Base-by-base conservation (phyloP, 2,329 filamentous ascomycete genomes). In the Sphaerulina musiva region DNA sequence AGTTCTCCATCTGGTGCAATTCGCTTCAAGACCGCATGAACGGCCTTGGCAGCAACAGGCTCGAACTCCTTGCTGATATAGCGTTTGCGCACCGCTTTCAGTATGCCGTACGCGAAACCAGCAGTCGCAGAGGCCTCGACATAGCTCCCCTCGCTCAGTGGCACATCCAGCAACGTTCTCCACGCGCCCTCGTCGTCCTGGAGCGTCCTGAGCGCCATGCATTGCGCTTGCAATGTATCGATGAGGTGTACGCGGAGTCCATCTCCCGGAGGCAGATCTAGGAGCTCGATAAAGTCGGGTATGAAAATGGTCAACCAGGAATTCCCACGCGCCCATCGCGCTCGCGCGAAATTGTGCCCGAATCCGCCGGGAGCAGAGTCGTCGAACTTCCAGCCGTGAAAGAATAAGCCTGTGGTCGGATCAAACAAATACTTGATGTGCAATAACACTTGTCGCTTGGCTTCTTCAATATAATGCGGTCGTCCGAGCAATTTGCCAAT, bases 251-350 rank as follows among this genome's bases (percentile, higher is more conserved):
- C 64, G 9, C 82, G 77, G 26, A 89, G 74, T 0, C 84, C 79
- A 61, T 89, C 85, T 2, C 69, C 70, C 2, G 74, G 68, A 2
- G 77, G 71, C 26, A 89, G 72, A 39, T 84, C 79, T 39, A 91
- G 72, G 48, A 92, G 68, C 67, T 91, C 87, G 53, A 92, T 77
- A 61, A 91, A 86, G 64, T 92, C 87, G 0, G 87, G 87, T 50
- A 91, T 87, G n/a, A 82, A 87, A 56, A 92, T 91, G 0, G 87
- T 91, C 45, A 92, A 67, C 87, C 87, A 92, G 57, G 77, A 79
- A 66, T 88, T 88, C 14, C 79, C 79, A n/a, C 79, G 69, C 10
- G 78, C 79, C 79, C 79, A 81, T 36, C 77, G 69, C 7, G 78
- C 79, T 48, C 72, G 62, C 2, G 78, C 79, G 60, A 81, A 82